A percentile compares a stretch with the other conserved stretches of the same genome.
Evolutionary conservation across 1,139 yeast genomes (phyloP).

Genomic region (Candida pseudoviswanathii): DNA sequence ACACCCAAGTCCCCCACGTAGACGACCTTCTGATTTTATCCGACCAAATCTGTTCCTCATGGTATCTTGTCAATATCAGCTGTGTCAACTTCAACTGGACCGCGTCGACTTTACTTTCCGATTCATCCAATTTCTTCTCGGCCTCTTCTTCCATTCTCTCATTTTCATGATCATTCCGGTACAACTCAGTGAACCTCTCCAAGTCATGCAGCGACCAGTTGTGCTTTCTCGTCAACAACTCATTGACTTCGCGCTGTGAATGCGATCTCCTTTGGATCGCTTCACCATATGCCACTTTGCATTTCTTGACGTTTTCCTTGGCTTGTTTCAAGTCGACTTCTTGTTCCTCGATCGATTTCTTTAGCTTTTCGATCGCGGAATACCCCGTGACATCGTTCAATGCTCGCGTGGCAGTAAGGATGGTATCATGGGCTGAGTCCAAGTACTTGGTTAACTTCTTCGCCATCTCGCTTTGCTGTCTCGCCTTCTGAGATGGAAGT

Average conservation of each 20-base stretch:
- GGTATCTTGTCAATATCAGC: constrained; percentile 84
- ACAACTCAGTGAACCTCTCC: constrained; percentile 80
- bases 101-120: constrained; percentile 71
- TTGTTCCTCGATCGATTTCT: constrained; percentile 56
- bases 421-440: constrained; percentile 65
- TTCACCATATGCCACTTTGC: constrained; percentile 57
- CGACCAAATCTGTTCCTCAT: constrained; percentile 98
- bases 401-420: constrained; percentile 70
- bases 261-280: constrained; percentile 68
- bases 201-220: constrained; percentile 79
- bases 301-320: constrained; percentile 49
- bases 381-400: constrained; percentile 94
- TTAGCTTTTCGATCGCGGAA: constrained; percentile 73
- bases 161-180: constrained; percentile 78
- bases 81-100: constrained; percentile 70
- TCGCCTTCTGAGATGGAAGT: constrained; percentile 37
- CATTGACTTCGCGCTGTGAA: constrained; percentile 87
- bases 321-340: constrained; percentile 52
- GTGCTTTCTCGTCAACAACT: constrained; percentile 80
- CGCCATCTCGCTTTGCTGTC: constrained; percentile 20
- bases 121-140: constrained; percentile 49
- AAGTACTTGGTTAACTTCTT: constrained; percentile 52
- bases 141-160: constrained; percentile 62
- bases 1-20: constrained; percentile 93
- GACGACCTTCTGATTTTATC: constrained; percentile 93